These are phyloP conservation scores for Dictyostelium capitatum DNA, from an alignment of 78 protist species.

Conservation along the genomic window DNA sequence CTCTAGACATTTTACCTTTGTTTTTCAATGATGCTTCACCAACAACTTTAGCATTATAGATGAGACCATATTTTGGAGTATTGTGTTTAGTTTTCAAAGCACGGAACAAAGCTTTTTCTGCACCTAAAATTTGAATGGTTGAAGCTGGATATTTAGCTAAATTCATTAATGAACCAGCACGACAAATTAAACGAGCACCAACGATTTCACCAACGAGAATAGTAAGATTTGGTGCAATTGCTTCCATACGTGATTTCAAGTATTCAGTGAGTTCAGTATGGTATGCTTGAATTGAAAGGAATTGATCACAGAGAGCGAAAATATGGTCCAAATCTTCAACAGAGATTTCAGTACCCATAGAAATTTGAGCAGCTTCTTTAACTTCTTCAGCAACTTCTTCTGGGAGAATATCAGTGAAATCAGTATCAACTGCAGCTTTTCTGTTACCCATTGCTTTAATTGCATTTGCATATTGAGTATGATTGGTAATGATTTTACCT, in stretches of 20 bases:
- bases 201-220: slow-evolving; percentile 97
- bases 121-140: slow-evolving; percentile 98
- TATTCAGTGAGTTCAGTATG: slow-evolving; percentile 95
- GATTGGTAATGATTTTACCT: slow-evolving; percentile 92
- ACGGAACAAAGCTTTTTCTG: slow-evolving; percentile 97
- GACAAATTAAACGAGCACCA: slow-evolving; percentile 97
- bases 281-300: slow-evolving; percentile 90
- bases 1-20: slow-evolving; percentile 98
- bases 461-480: slow-evolving; percentile 88
- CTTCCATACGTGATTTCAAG: slow-evolving; percentile 91
- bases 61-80: slow-evolving; percentile 99
- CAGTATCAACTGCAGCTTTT: slow-evolving; percentile 71
- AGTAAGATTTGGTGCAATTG: slow-evolving; percentile 98
- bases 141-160: slow-evolving; percentile 98
- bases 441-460: slow-evolving; percentile 88
- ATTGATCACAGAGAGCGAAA: slow-evolving; percentile 92
- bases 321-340: slow-evolving; percentile 92
- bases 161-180: slow-evolving; percentile 96
- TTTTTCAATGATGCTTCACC: slow-evolving; percentile 96
- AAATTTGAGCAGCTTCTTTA: slow-evolving; percentile 89
- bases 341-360: slow-evolving; percentile 93
- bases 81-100: slow-evolving; percentile 95
- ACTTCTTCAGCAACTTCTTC: slow-evolving; percentile 91
- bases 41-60: slow-evolving; percentile 98
- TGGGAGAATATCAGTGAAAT: slow-evolving; percentile 89